These are phyloP conservation scores for Bodo saltans DNA, from an alignment of 78 protist species.

Conservation along the genomic window DNA sequence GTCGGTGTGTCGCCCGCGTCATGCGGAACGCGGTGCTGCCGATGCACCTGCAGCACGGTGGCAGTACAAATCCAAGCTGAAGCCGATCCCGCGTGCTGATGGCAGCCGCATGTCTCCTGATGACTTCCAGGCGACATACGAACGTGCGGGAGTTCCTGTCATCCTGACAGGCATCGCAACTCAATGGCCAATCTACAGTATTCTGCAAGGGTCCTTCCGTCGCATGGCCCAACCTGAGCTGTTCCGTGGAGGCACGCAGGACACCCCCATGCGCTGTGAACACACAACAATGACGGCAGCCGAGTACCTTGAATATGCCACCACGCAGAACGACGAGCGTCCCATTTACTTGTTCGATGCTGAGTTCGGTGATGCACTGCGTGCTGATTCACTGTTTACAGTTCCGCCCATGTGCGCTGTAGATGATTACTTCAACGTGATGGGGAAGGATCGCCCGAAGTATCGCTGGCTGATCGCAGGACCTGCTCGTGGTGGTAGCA, in stretches of 20 bases:
- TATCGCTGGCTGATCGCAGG: conserved; percentile 68
- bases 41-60: too few species aligned
- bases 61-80: too few species aligned
- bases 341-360: conserved; percentile 73
- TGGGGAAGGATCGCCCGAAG: conserved; percentile 44
- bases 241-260: neutral
- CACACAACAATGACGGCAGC: conserved; percentile 33
- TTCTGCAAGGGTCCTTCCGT: neutral
- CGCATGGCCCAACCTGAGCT: neutral
- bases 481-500: conserved; percentile 56
- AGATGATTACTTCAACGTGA: conserved; percentile 46
- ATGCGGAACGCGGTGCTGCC: neutral
- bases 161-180: neutral
- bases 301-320: conserved; percentile 45
- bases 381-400: neutral
- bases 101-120: neutral
- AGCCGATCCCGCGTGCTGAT: neutral
- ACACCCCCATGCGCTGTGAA: conserved; percentile 4
- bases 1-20: neutral
- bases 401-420: conserved; percentile 33
- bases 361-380: conserved; percentile 42
- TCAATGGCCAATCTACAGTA: neutral
- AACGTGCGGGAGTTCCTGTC: neutral
- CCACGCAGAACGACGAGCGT: conserved; percentile 40
- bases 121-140: neutral